Base-by-base conservation (phyloP, 2,329 filamentous ascomycete species). In the Arachnopeziza araneosa region DNA sequence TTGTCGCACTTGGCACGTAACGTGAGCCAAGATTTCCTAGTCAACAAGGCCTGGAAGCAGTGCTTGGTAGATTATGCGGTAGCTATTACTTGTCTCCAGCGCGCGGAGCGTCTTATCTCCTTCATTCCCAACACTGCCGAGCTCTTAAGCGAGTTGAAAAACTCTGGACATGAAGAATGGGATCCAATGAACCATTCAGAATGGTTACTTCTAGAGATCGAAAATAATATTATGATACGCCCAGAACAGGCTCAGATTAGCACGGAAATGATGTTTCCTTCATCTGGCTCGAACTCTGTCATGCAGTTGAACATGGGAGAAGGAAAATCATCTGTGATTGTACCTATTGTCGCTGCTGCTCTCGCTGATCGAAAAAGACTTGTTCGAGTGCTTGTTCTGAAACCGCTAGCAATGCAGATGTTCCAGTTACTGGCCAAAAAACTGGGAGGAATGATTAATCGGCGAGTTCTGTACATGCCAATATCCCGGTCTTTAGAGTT, bases 291-390 rank as follows among this genome's bases (percentile, higher is more conserved):
- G 0, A 88, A 86, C 64, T 70, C 78, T 0, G 79, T 86, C 0
- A 80, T 89, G 75, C 85, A 89, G 66, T 70, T 90, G 1, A 89
- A 88, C 63, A 90, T 90, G 86, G 87, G 87, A 0, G 81, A 88
- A 67, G 87, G 87, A 0, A 90, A 90, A 63, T 85, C 84, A 0
- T 87, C 86, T 0, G 82, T 89, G 1, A 90, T 92, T 54, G 78
- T 87, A 0, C 87, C 87, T 0, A 85, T 89, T 48, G 80, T 87
- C 0, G 81, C 82, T 0, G 73, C 80, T 0, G 71, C 75, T 0
- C 69, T 88, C 0, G 82, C 83, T 0, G 75, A 89, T 53, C 74
- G 76, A 0, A 67, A 70, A 0, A 76, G 71, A 3, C 72, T 90
- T 0, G 80, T 83, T 0, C 75, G 85, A 2, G 78, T 89, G 0